Base-by-base conservation (phyloP, 75 land plant genomes). In the Gnetum montanum region DNA sequence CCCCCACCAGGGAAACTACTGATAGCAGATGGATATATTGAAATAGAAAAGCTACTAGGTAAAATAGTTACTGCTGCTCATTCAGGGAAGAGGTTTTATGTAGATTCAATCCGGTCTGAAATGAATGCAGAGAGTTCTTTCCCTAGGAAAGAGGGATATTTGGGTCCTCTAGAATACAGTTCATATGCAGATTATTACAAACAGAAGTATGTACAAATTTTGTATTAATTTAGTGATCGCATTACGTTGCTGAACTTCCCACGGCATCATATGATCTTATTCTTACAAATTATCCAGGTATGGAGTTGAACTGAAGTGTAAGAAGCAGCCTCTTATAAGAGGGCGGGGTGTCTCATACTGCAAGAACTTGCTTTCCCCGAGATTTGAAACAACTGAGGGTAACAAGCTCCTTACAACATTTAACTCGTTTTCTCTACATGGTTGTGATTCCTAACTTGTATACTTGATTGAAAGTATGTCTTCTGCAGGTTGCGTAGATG, bases 271-370 rank as follows among this genome's bases (percentile, higher is more conserved):
- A n/a, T n/a, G n/a, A n/a, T n/a, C n/a, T n/a, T n/a, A n/a, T n/a
- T n/a, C n/a, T n/a, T n/a, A n/a, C n/a, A n/a, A n/a, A n/a, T n/a
- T n/a, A n/a, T 22, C 36, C 65, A 95, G 99, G 66, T 95, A 95
- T 72, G 99, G 99, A 28, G 88, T 93, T 18, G 80, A 86, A 34
- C 56, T 95, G 37, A 53, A 75, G 1, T 90, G 70, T 64, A 90
- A 86, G 69, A 77, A 86, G 47, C 99, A 95, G 48, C 97, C 99
- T 51, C 69, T 95, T 0, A 68, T 95, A 47, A 67, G 99, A 69
- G 97, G 92, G 33, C 88, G 99, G 36, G 99, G 99, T 34, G 99
- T 95, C 61, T 95, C 99, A 25, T 88, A 86, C 49, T 95, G 99
- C 84, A 95, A 95, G 69, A 95, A 95, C 75, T 84, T 90, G 50